Base-by-base conservation (phyloP, 2,329 filamentous ascomycete genomes). In the Albifimbria verrucaria region DNA sequence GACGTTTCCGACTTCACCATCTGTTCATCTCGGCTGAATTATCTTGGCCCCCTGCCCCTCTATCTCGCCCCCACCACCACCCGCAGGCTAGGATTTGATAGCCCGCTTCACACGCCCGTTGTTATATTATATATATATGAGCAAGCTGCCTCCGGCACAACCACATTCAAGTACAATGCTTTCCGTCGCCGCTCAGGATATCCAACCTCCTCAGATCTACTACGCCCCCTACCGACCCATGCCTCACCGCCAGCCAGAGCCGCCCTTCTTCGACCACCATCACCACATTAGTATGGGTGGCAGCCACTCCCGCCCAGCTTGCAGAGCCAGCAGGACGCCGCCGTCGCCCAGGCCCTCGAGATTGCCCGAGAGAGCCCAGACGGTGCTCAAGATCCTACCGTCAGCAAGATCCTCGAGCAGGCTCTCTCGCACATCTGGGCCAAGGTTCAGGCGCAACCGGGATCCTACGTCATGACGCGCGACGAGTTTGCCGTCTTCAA, bases 401-500 rank as follows among this genome's bases (percentile, higher is more conserved):
- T 92, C 53, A 78, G 76, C 63, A 74, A 76, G 55, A 83, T 87
- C 52, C 83, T 96, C 39, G 86, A 92, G 65, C 68, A 68, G 49
- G 86, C 82, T 25, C 74, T 91, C 48, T 65, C 72, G 2, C 75
- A 81, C 57, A 82, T 92, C 57, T 93, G 89, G 89, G 67, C 65
- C 43, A 86, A 83, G 61, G 79, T 95, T 52, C 73, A 85, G 61
- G 75, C 77, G 3, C 75, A 86, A 26, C 88, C 88, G 1, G 72
- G 81, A 49, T 76, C 77, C n/a, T 95, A 93, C 69, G 71, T 94
- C 58, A 85, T 95, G 75, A 84, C 77, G 28, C 77, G 80, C 57
- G 85, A 90, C 69, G 90, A 96, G 72, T 95, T 94, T 64, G 84
- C 89, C 51, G 79, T 95, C 55, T 92, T 95, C 82, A 95, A 94